phyloP scores from a whole-genome alignment of 2,329 filamentous ascomycete genomes.

The Botrytis deweyae region DNA sequence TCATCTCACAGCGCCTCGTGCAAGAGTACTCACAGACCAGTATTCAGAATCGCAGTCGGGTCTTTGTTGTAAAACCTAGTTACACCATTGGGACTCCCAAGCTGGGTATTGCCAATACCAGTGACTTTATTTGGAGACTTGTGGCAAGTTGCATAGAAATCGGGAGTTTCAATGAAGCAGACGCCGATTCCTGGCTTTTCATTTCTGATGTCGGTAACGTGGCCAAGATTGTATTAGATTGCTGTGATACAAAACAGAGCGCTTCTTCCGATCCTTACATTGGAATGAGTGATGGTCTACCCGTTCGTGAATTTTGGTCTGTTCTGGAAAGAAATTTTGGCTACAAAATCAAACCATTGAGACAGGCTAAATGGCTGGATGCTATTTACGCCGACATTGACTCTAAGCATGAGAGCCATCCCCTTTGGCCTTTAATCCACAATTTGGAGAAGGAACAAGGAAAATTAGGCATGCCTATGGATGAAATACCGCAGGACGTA shows the following conservation, averaged over 20 bases:
- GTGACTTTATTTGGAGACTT: slow-evolving; percentile 36
- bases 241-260: not conserved
- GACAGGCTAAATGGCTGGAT: slow-evolving; percentile 13
- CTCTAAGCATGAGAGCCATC: slow-evolving; percentile 5
- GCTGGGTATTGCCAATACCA: slow-evolving; percentile 33
- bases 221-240: slow-evolving; percentile 23
- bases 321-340: slow-evolving; percentile 14
- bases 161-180: slow-evolving; percentile 24
- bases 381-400: slow-evolving; percentile 6
- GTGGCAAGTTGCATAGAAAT: slow-evolving; percentile 27
- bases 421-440: slow-evolving; percentile 27
- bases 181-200: slow-evolving; percentile 26
- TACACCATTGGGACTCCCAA: slow-evolving; percentile 31
- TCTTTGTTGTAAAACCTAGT: slow-evolving; percentile 31
- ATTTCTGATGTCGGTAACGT: slow-evolving; percentile 27
- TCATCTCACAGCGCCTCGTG: slow-evolving; percentile 65
- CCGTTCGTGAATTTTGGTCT: slow-evolving; percentile 21
- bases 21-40: slow-evolving; percentile 5
- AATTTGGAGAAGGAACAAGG: slow-evolving; percentile 19
- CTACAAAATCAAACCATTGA: slow-evolving; percentile 14
- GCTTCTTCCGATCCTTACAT: not conserved
- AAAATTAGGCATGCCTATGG: slow-evolving; percentile 14
- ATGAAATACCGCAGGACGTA: slow-evolving; percentile 3
- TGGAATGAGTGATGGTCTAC: slow-evolving; percentile 13
- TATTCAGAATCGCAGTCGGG: not conserved